phyloP scores from a whole-genome alignment of 2,329 filamentous ascomycete species.

The Colletotrichum chrysophilum region DNA sequence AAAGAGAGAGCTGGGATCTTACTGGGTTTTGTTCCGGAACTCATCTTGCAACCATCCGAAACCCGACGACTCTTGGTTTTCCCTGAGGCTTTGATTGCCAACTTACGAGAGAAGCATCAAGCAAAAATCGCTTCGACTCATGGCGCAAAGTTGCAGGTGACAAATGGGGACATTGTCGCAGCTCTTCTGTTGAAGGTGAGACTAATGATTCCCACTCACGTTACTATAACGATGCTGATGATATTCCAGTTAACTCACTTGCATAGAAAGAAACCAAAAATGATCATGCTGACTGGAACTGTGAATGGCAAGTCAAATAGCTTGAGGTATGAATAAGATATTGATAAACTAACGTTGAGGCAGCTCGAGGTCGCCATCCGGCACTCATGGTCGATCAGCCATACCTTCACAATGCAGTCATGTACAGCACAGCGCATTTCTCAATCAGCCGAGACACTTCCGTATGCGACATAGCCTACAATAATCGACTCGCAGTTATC shows the following conservation, averaged over 20 bases:
- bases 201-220: not conserved
- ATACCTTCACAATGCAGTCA: conserved; percentile 25
- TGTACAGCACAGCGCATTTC: conserved; percentile 3
- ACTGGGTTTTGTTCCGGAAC: conserved; percentile 10
- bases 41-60: conserved; percentile 8
- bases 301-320: not conserved
- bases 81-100: not conserved
- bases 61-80: not conserved
- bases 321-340: not conserved
- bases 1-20: not conserved
- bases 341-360: not conserved
- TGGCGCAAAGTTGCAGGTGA: not conserved
- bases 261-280: conserved; percentile 19
- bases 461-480: conserved; percentile 19
- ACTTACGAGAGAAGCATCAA: conserved; percentile 12
- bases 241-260: conserved; percentile 13
- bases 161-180: conserved; percentile 9
- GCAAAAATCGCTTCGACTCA: not conserved
- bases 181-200: not conserved
- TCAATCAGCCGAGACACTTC: conserved; percentile 16
- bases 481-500: conserved; percentile 25
- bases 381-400: conserved; percentile 2
- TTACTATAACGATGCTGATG: not conserved
- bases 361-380: conserved; percentile 22
- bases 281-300: not conserved